These are phyloP conservation scores for Tolypocladium album DNA, from an alignment of 2,329 filamentous ascomycete genomes.

Conservation along the genomic window DNA sequence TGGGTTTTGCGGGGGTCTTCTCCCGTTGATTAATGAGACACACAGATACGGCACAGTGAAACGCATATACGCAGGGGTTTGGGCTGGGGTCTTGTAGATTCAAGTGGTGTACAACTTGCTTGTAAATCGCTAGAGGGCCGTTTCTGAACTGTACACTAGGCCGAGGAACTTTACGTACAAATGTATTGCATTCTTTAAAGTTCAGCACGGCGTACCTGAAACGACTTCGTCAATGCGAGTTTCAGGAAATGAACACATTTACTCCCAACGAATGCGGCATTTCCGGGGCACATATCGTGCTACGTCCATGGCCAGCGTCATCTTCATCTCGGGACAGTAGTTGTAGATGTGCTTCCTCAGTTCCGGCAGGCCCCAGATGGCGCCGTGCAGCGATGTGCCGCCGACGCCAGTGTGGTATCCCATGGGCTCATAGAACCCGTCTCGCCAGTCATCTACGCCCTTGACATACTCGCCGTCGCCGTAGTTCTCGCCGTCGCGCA, in stretches of 20 bases:
- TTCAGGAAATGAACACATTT: not conserved
- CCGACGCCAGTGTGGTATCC: slow-evolving; percentile 45
- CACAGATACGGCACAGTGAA: not conserved
- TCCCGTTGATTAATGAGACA: not conserved
- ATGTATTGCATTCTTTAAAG: no score
- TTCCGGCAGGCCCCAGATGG: slow-evolving; percentile 37
- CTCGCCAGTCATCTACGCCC: slow-evolving; percentile 37
- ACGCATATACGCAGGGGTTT: not conserved
- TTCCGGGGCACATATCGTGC: slow-evolving; percentile 37
- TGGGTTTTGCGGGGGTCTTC: no score
- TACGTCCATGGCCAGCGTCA: slow-evolving; percentile 44
- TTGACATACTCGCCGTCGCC: slow-evolving; percentile 14
- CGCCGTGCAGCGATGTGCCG: slow-evolving; percentile 30
- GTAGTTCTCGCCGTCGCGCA: slow-evolving; percentile 14
- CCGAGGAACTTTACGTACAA: not conserved
- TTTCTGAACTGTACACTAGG: not conserved
- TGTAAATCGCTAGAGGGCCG: not conserved
- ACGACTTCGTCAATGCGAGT: no score
- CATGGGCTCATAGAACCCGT: slow-evolving; percentile 47
- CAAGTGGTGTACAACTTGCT: not conserved
- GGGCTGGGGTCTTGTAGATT: not conserved
- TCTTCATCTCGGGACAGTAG: slow-evolving; percentile 49
- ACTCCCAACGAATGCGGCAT: slow-evolving; percentile 21
- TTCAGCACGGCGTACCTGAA: not conserved
- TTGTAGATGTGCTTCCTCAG: slow-evolving; percentile 40